Percentiles rank a stretch among this genome's conserved stretches.
Evolutionary conservation across 2,329 filamentous ascomycete genomes (phyloP).

Genomic region (Coleophoma cylindrospora): DNA sequence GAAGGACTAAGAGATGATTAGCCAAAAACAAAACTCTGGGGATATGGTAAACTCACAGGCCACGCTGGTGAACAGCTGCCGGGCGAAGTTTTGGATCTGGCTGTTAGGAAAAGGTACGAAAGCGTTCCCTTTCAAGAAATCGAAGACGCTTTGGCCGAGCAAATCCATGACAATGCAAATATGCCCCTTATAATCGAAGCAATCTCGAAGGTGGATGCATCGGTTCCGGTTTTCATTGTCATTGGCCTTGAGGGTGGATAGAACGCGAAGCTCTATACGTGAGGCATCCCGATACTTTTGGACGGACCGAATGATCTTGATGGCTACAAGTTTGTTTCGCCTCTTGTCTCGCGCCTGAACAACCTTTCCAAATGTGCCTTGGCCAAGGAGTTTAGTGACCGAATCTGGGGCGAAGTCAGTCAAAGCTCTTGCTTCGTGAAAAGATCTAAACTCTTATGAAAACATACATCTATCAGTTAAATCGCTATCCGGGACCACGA

Average conservation of each 20-base stretch:
- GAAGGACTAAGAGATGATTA: constrained; percentile 61
- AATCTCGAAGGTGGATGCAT: constrained; percentile 94
- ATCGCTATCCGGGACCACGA: constrained; percentile 80
- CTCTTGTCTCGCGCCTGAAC: constrained; percentile 84
- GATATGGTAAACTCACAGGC: constrained; percentile 65
- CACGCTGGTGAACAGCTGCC: constrained; percentile 95
- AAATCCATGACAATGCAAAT: constrained; percentile 80
- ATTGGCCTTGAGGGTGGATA: constrained; percentile 88
- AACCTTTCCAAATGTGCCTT: constrained; percentile 97
- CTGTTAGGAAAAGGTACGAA: constrained; percentile 98
- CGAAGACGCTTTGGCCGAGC: constrained; percentile 93
- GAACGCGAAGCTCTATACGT: constrained; percentile 85
- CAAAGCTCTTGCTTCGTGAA: no score
- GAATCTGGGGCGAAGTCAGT: constrained; percentile 53
- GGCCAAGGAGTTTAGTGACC: constrained; percentile 84
- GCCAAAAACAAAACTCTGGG: constrained; percentile 1
- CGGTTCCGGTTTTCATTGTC: constrained; percentile 89
- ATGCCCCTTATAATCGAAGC: constrained; percentile 95
- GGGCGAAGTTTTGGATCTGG: constrained; percentile 94
- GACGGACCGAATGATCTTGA: constrained; percentile 97
- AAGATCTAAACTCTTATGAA: neutral
- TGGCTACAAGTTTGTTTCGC: constrained; percentile 73
- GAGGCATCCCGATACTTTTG: constrained; percentile 98
- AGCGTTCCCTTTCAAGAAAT: constrained; percentile 91
- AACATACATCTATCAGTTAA: constrained; percentile 85